A percentile compares a stretch with the other conserved stretches of the same genome.
Evolutionary conservation across 2,329 filamentous ascomycete genomes (phyloP).

Genomic region (Fusarium decemcellulare): DNA sequence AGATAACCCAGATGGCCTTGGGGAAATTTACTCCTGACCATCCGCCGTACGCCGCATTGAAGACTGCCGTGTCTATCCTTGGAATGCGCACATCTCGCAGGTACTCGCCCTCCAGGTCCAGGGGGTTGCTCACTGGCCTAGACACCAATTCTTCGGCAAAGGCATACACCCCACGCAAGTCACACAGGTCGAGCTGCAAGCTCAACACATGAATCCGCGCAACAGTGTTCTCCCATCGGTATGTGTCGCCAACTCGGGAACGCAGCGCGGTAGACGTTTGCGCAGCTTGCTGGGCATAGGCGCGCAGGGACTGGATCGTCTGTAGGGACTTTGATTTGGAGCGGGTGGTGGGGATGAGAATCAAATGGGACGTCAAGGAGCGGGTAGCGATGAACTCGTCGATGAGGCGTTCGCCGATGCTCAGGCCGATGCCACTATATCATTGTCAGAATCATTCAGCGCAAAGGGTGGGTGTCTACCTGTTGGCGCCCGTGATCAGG

Average conservation of each 20-base stretch:
- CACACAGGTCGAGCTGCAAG: conserved; percentile 72
- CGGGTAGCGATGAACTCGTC: conserved; percentile 87
- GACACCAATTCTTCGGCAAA: conserved; percentile 63
- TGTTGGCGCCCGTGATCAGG: conserved; percentile 89
- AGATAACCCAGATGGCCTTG: conserved; percentile 65
- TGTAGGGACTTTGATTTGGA: conserved; percentile 80
- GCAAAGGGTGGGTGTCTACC: conserved; percentile 66
- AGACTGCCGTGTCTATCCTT: conserved; percentile 82
- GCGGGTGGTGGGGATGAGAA: conserved; percentile 88
- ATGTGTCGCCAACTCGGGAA: conserved; percentile 53
- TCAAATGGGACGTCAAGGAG: conserved; percentile 76
- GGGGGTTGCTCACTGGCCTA: conserved; percentile 62
- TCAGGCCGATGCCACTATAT: conserved; percentile 89
- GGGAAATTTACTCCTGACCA: conserved; percentile 86
- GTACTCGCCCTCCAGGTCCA: conserved; percentile 53
- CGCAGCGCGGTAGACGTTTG: conserved; percentile 55
- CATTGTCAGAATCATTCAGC: conserved; percentile 20
- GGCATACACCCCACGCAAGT: conserved; percentile 65
- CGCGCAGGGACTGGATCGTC: conserved; percentile 75
- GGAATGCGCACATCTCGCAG: conserved; percentile 68
- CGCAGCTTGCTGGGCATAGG: conserved; percentile 66
- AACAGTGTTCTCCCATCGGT: conserved; percentile 57
- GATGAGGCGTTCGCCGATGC: conserved; percentile 86
- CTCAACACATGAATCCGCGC: conserved; percentile 71
- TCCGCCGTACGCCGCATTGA: conserved; percentile 91